Evolutionary conservation across 805 yeast species (phyloP).

Genomic region (Sugiyamaella americana): DNA sequence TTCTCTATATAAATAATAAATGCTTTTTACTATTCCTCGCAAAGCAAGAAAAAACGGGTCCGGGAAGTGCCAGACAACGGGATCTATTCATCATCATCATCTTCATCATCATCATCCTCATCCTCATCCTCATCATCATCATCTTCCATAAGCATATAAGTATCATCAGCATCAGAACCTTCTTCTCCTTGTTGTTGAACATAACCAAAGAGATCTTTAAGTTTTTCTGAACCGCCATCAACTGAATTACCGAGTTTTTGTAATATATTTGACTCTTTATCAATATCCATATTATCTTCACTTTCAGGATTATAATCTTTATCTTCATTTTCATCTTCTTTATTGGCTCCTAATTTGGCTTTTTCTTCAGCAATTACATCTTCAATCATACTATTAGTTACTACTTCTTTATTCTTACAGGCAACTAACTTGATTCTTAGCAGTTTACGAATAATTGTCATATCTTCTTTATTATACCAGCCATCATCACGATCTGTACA

Average conservation of each 20-base stretch:
- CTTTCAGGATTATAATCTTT: slow-evolving; percentile 29
- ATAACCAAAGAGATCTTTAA: slow-evolving; percentile 9
- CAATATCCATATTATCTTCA: slow-evolving; percentile 12
- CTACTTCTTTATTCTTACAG: slow-evolving; percentile 42
- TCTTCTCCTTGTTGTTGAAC: slow-evolving; percentile 10
- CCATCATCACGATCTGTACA: slow-evolving; percentile 39
- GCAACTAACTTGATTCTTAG: slow-evolving; percentile 66
- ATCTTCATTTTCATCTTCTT: slow-evolving; percentile 24
- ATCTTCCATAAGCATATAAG: slow-evolving; percentile 35
- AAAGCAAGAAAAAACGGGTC: too few relatives aligned
- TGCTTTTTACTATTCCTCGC: too few relatives aligned
- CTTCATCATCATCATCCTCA: slow-evolving; percentile 14
- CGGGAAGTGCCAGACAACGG: too few relatives aligned
- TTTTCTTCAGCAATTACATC: background rate
- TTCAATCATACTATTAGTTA: background rate
- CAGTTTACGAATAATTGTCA: slow-evolving; percentile 60
- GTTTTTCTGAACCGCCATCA: slow-evolving; percentile 8
- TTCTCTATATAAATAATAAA: too few relatives aligned
- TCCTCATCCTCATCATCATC: slow-evolving; percentile 22
- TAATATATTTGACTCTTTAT: slow-evolving; percentile 2
- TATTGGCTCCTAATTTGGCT: background rate
- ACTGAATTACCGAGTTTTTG: slow-evolving; percentile 6
- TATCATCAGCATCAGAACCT: slow-evolving; percentile 27
- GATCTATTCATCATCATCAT: slow-evolving; percentile 4
- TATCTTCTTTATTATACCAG: slow-evolving; percentile 63